These are phyloP conservation scores for Chaetomiaceae sp. DNA, from an alignment of 2,329 filamentous ascomycete species.

Conservation along the genomic window DNA sequence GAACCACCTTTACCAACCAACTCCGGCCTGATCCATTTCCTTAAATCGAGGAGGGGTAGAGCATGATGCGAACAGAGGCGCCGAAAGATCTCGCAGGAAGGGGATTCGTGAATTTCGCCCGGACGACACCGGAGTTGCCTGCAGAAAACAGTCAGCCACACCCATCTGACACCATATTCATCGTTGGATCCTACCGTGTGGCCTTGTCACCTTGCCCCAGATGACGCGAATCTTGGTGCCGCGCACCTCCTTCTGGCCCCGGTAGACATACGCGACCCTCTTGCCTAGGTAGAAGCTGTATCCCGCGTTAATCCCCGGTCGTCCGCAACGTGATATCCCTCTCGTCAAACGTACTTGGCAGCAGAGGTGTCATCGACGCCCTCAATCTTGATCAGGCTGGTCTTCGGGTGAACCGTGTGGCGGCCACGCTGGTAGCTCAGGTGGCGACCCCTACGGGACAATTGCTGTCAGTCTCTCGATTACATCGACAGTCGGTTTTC, in stretches of 20 bases:
- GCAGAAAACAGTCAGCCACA: slow-evolving; percentile 11
- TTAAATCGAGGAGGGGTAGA: slow-evolving; percentile 97
- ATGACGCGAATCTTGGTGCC: slow-evolving; percentile 99
- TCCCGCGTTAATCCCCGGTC: slow-evolving; percentile 26
- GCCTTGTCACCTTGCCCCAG: slow-evolving; percentile 96
- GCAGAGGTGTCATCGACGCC: slow-evolving; percentile 87
- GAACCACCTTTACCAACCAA: slow-evolving; percentile 60
- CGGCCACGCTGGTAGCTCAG: slow-evolving; percentile 96
- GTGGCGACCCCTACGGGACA: slow-evolving; percentile 77
- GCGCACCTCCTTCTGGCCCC: slow-evolving; percentile 87
- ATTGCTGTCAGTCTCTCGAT: slow-evolving; percentile 26
- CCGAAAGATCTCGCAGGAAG: slow-evolving; percentile 96
- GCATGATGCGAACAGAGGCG: slow-evolving; percentile 92
- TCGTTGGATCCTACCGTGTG: slow-evolving; percentile 66
- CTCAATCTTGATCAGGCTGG: slow-evolving; percentile 97
- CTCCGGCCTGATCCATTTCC: slow-evolving; percentile 44
- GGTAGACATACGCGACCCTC: slow-evolving; percentile 98
- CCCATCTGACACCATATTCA: not conserved
- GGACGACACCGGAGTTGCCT: slow-evolving; percentile 98
- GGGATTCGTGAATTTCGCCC: slow-evolving; percentile 94
- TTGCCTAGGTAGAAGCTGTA: slow-evolving; percentile 92
- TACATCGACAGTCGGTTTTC: slow-evolving; percentile 12
- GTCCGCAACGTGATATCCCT: not conserved
- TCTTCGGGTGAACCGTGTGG: slow-evolving; percentile 85
- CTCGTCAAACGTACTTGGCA: slow-evolving; percentile 64